These are phyloP conservation scores for Boletus subcaerulescens DNA, from an alignment of 768 basidiomycete genomes.

Conservation along the genomic window DNA sequence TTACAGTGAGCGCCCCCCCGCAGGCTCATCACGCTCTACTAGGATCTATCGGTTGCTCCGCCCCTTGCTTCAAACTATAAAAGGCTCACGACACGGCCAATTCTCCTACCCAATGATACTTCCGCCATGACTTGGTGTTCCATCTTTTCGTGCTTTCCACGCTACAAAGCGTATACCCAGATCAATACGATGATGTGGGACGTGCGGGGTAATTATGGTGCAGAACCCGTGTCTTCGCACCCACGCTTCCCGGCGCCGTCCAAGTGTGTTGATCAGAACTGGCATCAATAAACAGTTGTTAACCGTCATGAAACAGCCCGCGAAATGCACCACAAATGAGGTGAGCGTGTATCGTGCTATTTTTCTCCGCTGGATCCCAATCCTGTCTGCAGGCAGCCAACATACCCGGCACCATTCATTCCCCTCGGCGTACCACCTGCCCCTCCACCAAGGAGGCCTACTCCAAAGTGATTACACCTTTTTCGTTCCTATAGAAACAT, in stretches of 20 bases:
- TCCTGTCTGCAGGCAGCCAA: constrained; percentile 11
- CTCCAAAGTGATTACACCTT: constrained; percentile 18
- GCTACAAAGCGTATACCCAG: constrained; percentile 33
- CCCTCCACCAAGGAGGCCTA: constrained; percentile 14
- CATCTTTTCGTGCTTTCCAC: constrained; percentile 29
- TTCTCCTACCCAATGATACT: constrained; percentile 8
- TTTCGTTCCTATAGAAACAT: background rate
- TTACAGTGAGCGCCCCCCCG: constrained; percentile 9
- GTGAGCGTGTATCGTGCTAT: background rate
- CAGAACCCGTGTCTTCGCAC: constrained; percentile 14
- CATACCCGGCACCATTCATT: constrained; percentile 15
- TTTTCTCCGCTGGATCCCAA: background rate
- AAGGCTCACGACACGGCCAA: constrained; percentile 5
- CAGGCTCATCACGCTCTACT: constrained; percentile 22
- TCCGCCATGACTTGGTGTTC: constrained; percentile 31
- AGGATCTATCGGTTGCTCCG: constrained; percentile 19
- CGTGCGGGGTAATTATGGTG: constrained; percentile 12
- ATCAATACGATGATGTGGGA: constrained; percentile 33
- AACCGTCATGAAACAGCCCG: constrained; percentile 8
- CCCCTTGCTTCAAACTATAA: constrained; percentile 25
- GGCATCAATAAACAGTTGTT: background rate
- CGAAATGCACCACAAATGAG: constrained; percentile 14
- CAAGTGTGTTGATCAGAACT: constrained; percentile 15
- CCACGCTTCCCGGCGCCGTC: constrained; percentile 12
- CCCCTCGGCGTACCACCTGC: constrained; percentile 18